phyloP scores from a whole-genome alignment of 2,329 filamentous ascomycete genomes.

The Aspergillus hiratsukae region DNA sequence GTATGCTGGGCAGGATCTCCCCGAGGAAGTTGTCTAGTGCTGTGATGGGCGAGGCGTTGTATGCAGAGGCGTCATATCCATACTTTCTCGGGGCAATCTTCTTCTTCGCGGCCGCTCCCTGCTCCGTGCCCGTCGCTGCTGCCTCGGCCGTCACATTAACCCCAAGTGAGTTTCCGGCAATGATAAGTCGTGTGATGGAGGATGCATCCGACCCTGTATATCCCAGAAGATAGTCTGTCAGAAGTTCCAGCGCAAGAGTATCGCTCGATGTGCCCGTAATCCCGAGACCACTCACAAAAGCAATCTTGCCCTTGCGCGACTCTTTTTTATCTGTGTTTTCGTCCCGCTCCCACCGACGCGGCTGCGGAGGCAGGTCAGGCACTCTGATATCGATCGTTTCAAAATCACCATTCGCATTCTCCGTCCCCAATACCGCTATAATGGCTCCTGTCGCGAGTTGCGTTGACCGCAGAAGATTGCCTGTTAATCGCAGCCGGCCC shows the following conservation, averaged over 20 bases:
- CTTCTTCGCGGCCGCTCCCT: conserved; percentile 27
- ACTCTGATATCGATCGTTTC: conserved; percentile 88
- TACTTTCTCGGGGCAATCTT: conserved; percentile 70
- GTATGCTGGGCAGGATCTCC: conserved; percentile 76
- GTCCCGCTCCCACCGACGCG: conserved; percentile 70
- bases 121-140: conserved; percentile 38
- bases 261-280: conserved; percentile 76
- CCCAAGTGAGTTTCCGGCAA: conserved; percentile 82
- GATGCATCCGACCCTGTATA: conserved; percentile 56
- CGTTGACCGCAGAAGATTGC: conserved; percentile 61
- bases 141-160: conserved; percentile 32
- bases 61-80: conserved; percentile 84
- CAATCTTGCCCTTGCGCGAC: conserved; percentile 62
- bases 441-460: conserved; percentile 89
- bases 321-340: conserved; percentile 35
- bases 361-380: conserved; percentile 79
- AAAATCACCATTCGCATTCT: conserved; percentile 87
- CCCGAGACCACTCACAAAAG: conserved; percentile 80
- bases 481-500: conserved; percentile 75
- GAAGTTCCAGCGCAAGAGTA: conserved; percentile 67
- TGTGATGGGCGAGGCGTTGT: conserved; percentile 80
- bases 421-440: conserved; percentile 88
- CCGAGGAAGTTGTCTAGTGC: conserved; percentile 80
- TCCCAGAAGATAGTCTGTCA: conserved; percentile 83
- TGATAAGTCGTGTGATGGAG: conserved; percentile 76